Conservation (phyloP, 768 basidiomycete species). For the Lactarius sanguifluus region DNA sequence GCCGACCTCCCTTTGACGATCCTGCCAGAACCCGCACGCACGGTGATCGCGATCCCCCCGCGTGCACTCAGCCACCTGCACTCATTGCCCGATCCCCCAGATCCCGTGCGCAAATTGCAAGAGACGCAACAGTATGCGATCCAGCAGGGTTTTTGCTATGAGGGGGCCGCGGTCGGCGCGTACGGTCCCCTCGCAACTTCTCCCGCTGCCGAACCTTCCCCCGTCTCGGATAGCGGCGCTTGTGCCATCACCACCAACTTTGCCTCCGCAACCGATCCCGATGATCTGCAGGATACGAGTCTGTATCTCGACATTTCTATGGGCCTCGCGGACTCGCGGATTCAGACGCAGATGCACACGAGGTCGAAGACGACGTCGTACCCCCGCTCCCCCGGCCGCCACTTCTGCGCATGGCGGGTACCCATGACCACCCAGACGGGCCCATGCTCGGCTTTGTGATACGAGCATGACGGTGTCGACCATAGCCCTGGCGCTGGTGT, state of each 20-base stretch:
- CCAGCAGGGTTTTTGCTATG: constrained; percentile 16
- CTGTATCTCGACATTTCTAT: constrained; percentile 6
- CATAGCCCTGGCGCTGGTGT: too few relatives aligned
- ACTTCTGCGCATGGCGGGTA: background rate
- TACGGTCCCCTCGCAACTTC: constrained; percentile 21
- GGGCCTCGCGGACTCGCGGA: background rate
- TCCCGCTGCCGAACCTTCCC: background rate
- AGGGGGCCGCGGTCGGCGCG: constrained; percentile 21
- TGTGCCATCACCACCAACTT: background rate
- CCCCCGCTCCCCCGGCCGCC: constrained; percentile 2
- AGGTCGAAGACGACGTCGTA: background rate
- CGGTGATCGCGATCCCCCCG: constrained; percentile 3
- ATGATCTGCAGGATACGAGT: background rate
- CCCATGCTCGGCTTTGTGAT: constrained; percentile 20
- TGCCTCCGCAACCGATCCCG: background rate
- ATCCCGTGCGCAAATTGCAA: background rate
- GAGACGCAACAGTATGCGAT: background rate
- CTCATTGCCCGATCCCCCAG: background rate
- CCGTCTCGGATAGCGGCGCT: background rate
- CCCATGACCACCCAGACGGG: constrained; percentile 11
- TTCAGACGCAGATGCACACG: too few relatives aligned
- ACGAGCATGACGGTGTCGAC: background rate
- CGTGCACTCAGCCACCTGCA: constrained; percentile 17
- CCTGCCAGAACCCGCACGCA: constrained; percentile 1
- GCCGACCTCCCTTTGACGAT: constrained; percentile 8